phyloP scores from a whole-genome alignment of 306 rosid genomes.

The Argentina anserina region DNA sequence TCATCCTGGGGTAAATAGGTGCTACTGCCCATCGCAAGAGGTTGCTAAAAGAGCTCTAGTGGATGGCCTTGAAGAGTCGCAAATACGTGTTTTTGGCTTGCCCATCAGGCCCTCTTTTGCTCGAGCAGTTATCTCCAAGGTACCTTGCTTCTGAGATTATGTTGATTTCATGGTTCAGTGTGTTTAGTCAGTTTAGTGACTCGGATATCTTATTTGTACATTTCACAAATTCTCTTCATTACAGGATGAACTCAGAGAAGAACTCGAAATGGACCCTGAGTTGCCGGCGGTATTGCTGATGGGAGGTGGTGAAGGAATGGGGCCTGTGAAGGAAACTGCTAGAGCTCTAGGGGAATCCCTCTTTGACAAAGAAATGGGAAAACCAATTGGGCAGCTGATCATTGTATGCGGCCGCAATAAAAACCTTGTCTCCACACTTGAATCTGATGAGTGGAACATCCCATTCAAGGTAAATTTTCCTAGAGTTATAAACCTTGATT shows the following conservation, averaged over 20 bases:
- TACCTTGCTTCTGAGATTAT: constrained; percentile 16
- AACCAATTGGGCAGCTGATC: constrained; percentile 77
- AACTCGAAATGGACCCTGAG: constrained; percentile 72
- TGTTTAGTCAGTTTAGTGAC: constrained; percentile 14
- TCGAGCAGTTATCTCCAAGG: constrained; percentile 79
- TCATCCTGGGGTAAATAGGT: constrained; percentile 91
- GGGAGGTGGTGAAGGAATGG: constrained; percentile 99
- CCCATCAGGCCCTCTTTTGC: constrained; percentile 96
- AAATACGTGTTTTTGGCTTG: constrained; percentile 65
- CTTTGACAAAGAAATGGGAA: constrained; percentile 50
- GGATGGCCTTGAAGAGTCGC: constrained; percentile 81
- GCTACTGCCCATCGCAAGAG: constrained; percentile 85
- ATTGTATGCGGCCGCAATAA: constrained; percentile 87
- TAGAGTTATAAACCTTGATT: background rate
- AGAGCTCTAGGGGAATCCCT: constrained; percentile 81
- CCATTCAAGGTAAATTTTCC: constrained; percentile 64
- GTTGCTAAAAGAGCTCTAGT: constrained; percentile 75
- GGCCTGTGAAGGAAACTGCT: constrained; percentile 95
- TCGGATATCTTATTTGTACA: background rate
- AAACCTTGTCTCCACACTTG: constrained; percentile 52
- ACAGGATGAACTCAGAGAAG: constrained; percentile 77
- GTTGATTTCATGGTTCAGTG: background rate
- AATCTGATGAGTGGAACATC: constrained; percentile 68
- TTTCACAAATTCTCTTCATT: constrained; percentile 16
- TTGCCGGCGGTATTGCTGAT: constrained; percentile 90